phyloP scores from a whole-genome alignment of 1,284 basidiomycete species.

The Malassezia obtusa region DNA sequence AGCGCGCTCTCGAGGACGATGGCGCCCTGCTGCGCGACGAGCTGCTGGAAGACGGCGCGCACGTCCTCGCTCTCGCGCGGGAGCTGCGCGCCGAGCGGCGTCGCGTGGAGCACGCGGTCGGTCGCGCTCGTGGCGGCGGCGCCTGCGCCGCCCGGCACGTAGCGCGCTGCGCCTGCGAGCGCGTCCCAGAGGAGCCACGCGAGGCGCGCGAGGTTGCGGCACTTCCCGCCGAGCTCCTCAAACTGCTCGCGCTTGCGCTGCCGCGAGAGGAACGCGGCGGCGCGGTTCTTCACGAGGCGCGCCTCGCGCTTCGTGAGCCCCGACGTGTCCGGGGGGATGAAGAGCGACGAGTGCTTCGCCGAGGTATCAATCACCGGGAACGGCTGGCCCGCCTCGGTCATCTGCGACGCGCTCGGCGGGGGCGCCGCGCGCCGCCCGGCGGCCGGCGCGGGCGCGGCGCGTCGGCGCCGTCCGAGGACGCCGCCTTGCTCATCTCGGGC shows the following conservation, averaged over 20 bases:
- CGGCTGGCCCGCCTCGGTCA: constrained; percentile 42
- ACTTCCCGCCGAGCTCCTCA: constrained; percentile 74
- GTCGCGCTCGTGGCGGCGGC: neutral
- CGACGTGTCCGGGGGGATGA: constrained; percentile 73
- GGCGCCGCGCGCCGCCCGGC: constrained; percentile 17
- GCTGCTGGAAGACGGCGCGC: constrained; percentile 11
- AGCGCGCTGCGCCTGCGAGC: neutral
- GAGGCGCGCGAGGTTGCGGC: constrained; percentile 41
- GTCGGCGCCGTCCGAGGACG: neutral
- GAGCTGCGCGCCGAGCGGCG: constrained; percentile 2
- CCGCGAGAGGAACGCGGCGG: constrained; percentile 76
- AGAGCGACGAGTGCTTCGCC: constrained; percentile 50
- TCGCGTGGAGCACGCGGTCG: constrained; percentile 3
- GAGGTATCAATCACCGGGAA: constrained; percentile 48
- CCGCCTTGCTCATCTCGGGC: too few relatives aligned
- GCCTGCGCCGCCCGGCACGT: neutral
- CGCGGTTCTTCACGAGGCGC: constrained; percentile 78
- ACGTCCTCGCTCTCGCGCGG: constrained; percentile 11
- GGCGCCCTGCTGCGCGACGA: constrained; percentile 7
- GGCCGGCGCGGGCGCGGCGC: neutral
- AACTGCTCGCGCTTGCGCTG: constrained; percentile 86
- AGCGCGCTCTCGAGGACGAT: constrained; percentile 3
- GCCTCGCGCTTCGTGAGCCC: constrained; percentile 80
- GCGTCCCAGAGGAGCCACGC: constrained; percentile 38
- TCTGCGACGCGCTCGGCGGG: constrained; percentile 41